Conservation (phyloP, 2,329 filamentous ascomycete genomes). For the Fusarium albidum region DNA sequence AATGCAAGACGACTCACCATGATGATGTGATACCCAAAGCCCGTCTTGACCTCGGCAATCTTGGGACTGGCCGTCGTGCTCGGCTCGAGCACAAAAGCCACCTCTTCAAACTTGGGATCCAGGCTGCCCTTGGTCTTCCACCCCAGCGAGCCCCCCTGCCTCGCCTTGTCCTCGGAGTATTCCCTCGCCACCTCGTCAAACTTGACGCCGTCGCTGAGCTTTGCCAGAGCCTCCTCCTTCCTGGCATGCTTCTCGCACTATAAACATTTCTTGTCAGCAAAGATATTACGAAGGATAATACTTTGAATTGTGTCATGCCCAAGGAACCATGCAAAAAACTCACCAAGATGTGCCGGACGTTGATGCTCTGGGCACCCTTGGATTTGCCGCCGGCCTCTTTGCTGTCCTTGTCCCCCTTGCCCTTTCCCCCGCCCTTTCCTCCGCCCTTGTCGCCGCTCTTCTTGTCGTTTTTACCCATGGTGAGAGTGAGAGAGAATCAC, state of each 20-base stretch:
- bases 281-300: neutral
- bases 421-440: slow-evolving; percentile 35
- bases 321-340: slow-evolving; percentile 19
- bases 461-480: slow-evolving; percentile 52
- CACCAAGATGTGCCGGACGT: slow-evolving; percentile 76
- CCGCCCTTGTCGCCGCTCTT: slow-evolving; percentile 50
- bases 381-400: slow-evolving; percentile 48
- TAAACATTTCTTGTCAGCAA: slow-evolving; percentile 12
- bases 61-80: slow-evolving; percentile 72
- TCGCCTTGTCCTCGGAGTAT: slow-evolving; percentile 80
- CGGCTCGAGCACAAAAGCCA: slow-evolving; percentile 73
- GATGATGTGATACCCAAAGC: slow-evolving; percentile 81
- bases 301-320: neutral
- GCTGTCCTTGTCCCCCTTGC: slow-evolving; percentile 35
- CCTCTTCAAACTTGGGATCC: slow-evolving; percentile 74
- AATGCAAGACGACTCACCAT: slow-evolving; percentile 63
- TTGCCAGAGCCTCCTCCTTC: slow-evolving; percentile 77
- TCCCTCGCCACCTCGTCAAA: slow-evolving; percentile 79
- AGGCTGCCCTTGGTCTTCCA: slow-evolving; percentile 76
- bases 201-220: slow-evolving; percentile 71
- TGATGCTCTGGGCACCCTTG: slow-evolving; percentile 72
- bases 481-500: slow-evolving; percentile 7
- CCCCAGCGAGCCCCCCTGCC: slow-evolving; percentile 73
- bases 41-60: slow-evolving; percentile 75
- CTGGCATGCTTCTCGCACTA: slow-evolving; percentile 79